phyloP scores from a whole-genome alignment of 495 filamentous ascomycete species.

The Aspergillus cristatus region DNA sequence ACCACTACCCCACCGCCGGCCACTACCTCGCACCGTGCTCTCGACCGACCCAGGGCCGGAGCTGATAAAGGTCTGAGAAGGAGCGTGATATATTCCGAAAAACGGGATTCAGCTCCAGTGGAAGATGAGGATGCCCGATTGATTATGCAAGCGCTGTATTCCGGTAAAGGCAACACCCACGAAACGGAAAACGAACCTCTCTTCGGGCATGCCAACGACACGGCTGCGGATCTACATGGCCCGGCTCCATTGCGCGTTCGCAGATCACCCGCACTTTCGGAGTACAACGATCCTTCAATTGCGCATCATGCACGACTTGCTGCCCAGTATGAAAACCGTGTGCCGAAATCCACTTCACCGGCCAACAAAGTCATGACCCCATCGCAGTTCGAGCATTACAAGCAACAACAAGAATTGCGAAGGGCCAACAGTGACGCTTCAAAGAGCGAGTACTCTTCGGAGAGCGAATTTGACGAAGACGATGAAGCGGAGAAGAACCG shows the following conservation, averaged over 20 bases:
- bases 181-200: conserved; percentile 35
- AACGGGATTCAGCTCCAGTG: conserved; percentile 33
- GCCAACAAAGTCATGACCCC: conserved; percentile 80
- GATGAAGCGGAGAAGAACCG: conserved; percentile 71
- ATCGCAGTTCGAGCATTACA: conserved; percentile 77
- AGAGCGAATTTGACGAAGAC: conserved; percentile 67
- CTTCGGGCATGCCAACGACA: conserved; percentile 29
- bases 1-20: conserved; percentile 15
- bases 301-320: conserved; percentile 48
- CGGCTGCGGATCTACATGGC: conserved; percentile 4
- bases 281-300: conserved; percentile 40
- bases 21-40: conserved; percentile 30
- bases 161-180: conserved; percentile 26
- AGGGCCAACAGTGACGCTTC: conserved; percentile 41
- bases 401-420: conserved; percentile 64
- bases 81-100: conserved; percentile 34
- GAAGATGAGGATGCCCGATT: conserved; percentile 64
- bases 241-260: conserved; percentile 13
- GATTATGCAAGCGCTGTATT: conserved; percentile 50
- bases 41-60: conserved; percentile 19
- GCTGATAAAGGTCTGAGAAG: conserved; percentile 39
- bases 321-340: conserved; percentile 34
- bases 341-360: conserved; percentile 30
- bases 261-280: conserved; percentile 22
- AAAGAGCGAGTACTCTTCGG: conserved; percentile 39